A percentile compares a stretch with the other conserved stretches of the same genome.
phyloP scores from a whole-genome alignment of 2,329 filamentous ascomycete species.

The Dichotomopilus funicola region DNA sequence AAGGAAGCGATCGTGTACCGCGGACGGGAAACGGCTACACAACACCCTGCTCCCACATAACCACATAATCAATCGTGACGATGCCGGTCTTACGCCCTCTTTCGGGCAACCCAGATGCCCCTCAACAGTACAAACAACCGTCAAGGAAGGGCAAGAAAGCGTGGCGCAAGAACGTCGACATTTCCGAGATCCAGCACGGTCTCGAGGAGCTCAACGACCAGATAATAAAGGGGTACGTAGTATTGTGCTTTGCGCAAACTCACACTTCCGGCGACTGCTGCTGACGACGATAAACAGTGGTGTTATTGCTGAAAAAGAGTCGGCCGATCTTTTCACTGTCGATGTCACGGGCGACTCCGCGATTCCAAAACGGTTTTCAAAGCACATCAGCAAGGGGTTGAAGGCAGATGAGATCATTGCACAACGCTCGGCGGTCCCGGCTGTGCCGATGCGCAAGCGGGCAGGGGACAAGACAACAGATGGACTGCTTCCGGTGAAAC shows the following conservation, averaged over 20 bases:
- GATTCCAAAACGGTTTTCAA: slow-evolving; percentile 37
- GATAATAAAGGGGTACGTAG: slow-evolving; percentile 73
- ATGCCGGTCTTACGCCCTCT: slow-evolving; percentile 51
- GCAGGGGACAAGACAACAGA: slow-evolving; percentile 62
- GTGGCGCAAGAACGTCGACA: slow-evolving; percentile 97
- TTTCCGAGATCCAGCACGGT: slow-evolving; percentile 76
- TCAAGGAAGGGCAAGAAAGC: slow-evolving; percentile 98
- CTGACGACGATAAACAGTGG: slow-evolving; percentile 50
- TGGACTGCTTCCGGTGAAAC: slow-evolving; percentile 68
- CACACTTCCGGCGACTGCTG: neutral
- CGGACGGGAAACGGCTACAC: neutral
- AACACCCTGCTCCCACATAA: neutral
- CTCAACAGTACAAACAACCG: slow-evolving; percentile 76
- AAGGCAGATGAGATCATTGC: slow-evolving; percentile 90
- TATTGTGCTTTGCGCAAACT: neutral
- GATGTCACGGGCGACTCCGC: slow-evolving; percentile 66
- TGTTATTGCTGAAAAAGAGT: slow-evolving; percentile 74
- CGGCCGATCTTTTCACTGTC: slow-evolving; percentile 77
- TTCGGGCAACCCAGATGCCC: slow-evolving; percentile 51
- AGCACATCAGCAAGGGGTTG: slow-evolving; percentile 65
- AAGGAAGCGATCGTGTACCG: neutral
- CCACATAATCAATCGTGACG: neutral
- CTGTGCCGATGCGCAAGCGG: slow-evolving; percentile 73
- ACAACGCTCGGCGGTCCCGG: slow-evolving; percentile 72
- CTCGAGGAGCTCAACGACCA: slow-evolving; percentile 80